Conservation (phyloP, 176 grass and related monocot species). For the Dactylis glomerata region DNA sequence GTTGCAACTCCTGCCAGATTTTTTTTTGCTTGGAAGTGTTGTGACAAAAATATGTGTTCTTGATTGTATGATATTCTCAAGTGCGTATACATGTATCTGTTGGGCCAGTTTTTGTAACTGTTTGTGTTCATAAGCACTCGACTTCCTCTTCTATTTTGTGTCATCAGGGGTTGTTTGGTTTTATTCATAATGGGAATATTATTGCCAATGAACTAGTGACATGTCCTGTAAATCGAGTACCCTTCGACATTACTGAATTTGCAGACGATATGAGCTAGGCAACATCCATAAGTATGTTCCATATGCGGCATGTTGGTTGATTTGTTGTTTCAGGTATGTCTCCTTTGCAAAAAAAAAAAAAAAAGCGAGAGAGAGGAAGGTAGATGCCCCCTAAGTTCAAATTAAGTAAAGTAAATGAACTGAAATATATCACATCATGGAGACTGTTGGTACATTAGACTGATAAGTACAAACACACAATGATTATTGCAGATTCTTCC, state of each 20-base stretch:
- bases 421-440: background rate
- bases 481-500: background rate
- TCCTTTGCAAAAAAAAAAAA: background rate
- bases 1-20: background rate
- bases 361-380: no score
- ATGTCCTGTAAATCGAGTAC: background rate
- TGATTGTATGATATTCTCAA: constrained; percentile 5
- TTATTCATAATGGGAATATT: background rate
- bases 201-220: background rate
- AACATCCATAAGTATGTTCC: background rate
- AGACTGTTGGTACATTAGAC: background rate
- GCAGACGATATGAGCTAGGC: background rate
- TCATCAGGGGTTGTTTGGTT: background rate
- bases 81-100: background rate
- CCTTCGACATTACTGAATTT: background rate
- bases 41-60: constrained; percentile 13
- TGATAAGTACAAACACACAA: background rate
- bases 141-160: background rate
- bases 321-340: background rate
- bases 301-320: background rate
- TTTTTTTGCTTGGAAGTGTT: constrained; percentile 9
- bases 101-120: background rate
- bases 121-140: background rate
- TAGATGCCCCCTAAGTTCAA: background rate
- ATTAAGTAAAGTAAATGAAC: background rate